phyloP scores from a whole-genome alignment of 2,329 filamentous ascomycete genomes.

The Cladosporium oxysporum region DNA sequence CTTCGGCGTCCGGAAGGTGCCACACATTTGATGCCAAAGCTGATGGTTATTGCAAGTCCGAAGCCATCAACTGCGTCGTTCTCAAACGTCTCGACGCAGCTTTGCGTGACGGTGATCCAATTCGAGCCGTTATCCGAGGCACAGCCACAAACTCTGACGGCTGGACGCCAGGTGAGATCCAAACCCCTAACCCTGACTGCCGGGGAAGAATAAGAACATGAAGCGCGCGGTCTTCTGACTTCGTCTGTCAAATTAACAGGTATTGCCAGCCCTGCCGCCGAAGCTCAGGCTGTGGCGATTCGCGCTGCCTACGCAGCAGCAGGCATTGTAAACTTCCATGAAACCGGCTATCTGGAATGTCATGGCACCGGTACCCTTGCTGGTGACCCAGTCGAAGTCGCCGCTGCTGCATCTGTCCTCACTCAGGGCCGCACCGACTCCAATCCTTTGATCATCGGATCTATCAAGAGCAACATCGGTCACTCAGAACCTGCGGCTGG shows the following conservation, averaged over 20 bases:
- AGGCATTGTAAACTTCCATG: constrained; percentile 23
- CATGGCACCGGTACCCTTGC: constrained; percentile 30
- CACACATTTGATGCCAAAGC: constrained; percentile 40
- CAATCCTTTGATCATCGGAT: constrained; percentile 22
- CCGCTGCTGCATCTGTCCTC: constrained; percentile 23
- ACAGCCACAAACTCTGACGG: constrained; percentile 43
- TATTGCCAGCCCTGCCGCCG: constrained; percentile 41
- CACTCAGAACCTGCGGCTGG: constrained; percentile 25
- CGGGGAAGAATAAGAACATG: background rate
- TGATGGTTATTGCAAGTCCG: constrained; percentile 55
- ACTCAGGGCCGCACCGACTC: background rate
- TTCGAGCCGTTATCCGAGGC: constrained; percentile 39
- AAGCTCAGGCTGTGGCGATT: constrained; percentile 40
- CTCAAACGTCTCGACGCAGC: constrained; percentile 33
- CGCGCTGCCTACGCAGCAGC: constrained; percentile 37
- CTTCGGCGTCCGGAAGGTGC: background rate
- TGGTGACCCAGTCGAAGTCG: constrained; percentile 27
- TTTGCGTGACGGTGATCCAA: constrained; percentile 15
- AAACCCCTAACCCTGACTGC: background rate
- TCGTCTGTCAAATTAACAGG: constrained; percentile 32
- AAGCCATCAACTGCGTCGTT: constrained; percentile 53
- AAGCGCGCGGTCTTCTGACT: background rate
- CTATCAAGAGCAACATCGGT: constrained; percentile 25
- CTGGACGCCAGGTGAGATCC: background rate
- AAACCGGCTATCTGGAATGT: constrained; percentile 22